Evolutionary conservation across 2,329 filamentous ascomycete species (phyloP).

Genomic region (Verticillium tricorpus): DNA sequence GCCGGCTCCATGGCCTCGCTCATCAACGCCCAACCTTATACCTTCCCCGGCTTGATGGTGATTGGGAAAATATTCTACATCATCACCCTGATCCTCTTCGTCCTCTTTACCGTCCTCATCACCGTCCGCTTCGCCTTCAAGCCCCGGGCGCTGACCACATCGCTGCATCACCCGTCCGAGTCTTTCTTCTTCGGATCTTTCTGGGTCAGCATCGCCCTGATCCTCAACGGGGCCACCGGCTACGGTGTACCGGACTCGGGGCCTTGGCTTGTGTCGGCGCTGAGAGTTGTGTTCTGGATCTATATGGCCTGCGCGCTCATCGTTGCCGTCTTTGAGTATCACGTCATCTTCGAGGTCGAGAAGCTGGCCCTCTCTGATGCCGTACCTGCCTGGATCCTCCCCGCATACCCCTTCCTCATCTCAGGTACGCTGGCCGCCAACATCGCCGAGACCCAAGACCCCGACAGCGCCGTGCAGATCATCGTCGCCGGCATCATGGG

Average conservation of each 20-base stretch:
- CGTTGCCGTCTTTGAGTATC: slow-evolving; percentile 21
- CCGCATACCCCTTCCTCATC: slow-evolving; percentile 50
- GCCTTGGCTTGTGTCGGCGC: slow-evolving; percentile 40
- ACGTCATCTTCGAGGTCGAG: slow-evolving; percentile 24
- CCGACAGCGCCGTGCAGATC: slow-evolving; percentile 41
- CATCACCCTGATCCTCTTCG: slow-evolving; percentile 43
- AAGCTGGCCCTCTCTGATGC: slow-evolving; percentile 42
- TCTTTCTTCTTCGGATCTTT: slow-evolving; percentile 58
- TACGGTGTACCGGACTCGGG: slow-evolving; percentile 48
- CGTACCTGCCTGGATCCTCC: slow-evolving; percentile 51
- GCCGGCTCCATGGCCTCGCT: slow-evolving; percentile 22
- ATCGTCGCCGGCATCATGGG: slow-evolving; percentile 44
- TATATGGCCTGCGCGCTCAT: slow-evolving; percentile 32
- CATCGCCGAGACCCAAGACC: slow-evolving; percentile 41
- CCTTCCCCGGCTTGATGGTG: slow-evolving; percentile 36
- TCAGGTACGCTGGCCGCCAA: slow-evolving; percentile 45
- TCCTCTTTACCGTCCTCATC: slow-evolving; percentile 47
- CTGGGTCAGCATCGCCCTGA: slow-evolving; percentile 58
- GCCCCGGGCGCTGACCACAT: slow-evolving; percentile 54
- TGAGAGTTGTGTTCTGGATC: slow-evolving; percentile 45
- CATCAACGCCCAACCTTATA: slow-evolving; percentile 30
- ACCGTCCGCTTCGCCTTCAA: slow-evolving; percentile 52
- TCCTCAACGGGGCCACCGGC: slow-evolving; percentile 58
- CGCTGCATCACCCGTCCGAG: slow-evolving; percentile 60
- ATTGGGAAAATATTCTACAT: slow-evolving; percentile 43